phyloP scores from a whole-genome alignment of 352 stramenopile genomes.

The Blastocystis sp. region DNA sequence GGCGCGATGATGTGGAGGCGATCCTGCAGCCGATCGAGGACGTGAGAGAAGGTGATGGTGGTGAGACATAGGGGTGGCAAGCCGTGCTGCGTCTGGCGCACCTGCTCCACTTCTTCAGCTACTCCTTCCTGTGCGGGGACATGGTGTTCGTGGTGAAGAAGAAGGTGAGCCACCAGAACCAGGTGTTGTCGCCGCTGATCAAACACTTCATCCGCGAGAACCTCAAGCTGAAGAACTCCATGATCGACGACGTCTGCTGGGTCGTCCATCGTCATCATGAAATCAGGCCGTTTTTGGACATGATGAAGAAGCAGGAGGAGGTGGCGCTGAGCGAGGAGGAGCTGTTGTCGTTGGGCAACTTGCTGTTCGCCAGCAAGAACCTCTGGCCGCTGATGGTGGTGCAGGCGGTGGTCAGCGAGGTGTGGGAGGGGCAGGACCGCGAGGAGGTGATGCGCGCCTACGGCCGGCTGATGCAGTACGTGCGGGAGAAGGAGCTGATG shows the following conservation, averaged over 20 bases:
- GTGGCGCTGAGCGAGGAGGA: not conserved
- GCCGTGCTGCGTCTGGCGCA: conserved; percentile 17
- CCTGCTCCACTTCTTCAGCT: conserved; percentile 7
- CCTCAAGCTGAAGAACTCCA: conserved; percentile 31
- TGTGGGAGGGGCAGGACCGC: not conserved
- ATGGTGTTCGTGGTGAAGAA: conserved; percentile 1
- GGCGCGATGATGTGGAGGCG: not conserved
- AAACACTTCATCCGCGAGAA: conserved; percentile 59
- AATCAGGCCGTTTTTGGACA: not conserved
- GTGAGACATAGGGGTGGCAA: not conserved
- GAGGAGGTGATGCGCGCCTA: conserved; percentile 5
- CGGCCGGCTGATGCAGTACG: not conserved
- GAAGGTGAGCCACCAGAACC: not conserved
- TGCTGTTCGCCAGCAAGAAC: conserved; percentile 28
- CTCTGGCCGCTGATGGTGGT: conserved; percentile 60
- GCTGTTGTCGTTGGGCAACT: conserved; percentile 3
- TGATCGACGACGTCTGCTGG: conserved; percentile 56
- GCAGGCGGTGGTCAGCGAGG: not conserved
- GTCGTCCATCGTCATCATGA: conserved; percentile 24
- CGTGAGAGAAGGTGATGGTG: not conserved
- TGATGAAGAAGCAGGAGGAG: not conserved
- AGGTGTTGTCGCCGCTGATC: conserved; percentile 1
- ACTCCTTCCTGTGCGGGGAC: conserved; percentile 34
- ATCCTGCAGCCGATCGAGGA: conserved; percentile 3
- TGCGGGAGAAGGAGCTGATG: conserved; percentile 35